Conservation (phyloP, 805 yeast species). For the Kurtzmaniella fragi region DNA sequence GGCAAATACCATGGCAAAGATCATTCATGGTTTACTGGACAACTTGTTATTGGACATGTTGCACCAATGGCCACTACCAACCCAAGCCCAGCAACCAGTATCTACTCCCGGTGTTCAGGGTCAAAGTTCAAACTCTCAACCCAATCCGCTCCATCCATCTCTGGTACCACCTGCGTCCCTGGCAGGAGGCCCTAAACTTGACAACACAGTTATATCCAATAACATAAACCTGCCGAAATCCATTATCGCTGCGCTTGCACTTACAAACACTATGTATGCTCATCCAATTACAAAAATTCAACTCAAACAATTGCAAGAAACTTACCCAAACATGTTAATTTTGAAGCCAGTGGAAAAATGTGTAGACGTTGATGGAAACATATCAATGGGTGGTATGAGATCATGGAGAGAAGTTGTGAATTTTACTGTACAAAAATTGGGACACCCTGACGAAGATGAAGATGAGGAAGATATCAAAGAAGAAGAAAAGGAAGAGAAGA, state of each 20-base stretch:
- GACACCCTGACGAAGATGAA: constrained; percentile 14
- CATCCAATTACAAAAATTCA: constrained; percentile 22
- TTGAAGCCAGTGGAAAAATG: constrained; percentile 23
- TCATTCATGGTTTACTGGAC: constrained; percentile 20
- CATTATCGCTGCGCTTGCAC: constrained; percentile 19
- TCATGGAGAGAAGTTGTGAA: constrained; percentile 24
- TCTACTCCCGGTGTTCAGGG: not conserved
- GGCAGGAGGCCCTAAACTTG: not conserved
- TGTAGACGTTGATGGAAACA: constrained; percentile 20
- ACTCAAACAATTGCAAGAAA: constrained; percentile 15
- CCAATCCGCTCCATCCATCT: not conserved
- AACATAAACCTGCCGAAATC: constrained; percentile 15
- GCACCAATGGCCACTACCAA: constrained; percentile 19
- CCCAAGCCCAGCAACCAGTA: not conserved
- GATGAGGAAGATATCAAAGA: constrained; percentile 15
- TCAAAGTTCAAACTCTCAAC: not conserved
- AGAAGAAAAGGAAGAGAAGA: constrained; percentile 8
- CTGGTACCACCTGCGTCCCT: too few species aligned
- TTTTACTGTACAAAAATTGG: constrained; percentile 17
- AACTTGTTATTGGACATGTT: constrained; percentile 18
- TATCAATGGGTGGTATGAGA: constrained; percentile 27
- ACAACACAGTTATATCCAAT: constrained; percentile 13
- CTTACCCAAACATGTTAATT: constrained; percentile 17
- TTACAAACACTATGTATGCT: constrained; percentile 20
- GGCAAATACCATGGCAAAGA: constrained; percentile 22